These are phyloP conservation scores for Talaromyces borbonicus DNA, from an alignment of 495 filamentous ascomycete species.

Conservation along the genomic window DNA sequence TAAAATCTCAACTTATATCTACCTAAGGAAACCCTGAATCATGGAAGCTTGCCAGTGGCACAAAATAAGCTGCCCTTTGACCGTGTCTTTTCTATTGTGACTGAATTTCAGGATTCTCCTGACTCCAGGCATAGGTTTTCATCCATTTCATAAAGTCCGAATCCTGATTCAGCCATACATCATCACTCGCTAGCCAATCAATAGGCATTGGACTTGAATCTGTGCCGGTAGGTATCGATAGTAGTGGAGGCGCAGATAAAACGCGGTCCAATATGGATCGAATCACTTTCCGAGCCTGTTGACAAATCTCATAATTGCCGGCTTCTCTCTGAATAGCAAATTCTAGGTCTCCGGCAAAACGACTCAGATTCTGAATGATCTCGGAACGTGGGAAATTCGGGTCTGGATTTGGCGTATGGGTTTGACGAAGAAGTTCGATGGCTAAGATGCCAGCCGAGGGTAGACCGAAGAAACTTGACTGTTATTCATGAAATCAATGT, in stretches of 20 bases:
- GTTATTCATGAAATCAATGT: background rate
- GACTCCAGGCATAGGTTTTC: slow-evolving; percentile 4
- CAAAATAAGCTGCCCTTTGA: too few species aligned
- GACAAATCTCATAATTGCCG: slow-evolving; percentile 14
- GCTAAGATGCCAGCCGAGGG: slow-evolving; percentile 12
- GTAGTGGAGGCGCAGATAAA: background rate
- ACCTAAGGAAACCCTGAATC: too few species aligned
- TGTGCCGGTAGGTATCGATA: background rate
- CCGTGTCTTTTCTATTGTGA: too few species aligned
- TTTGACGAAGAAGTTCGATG: slow-evolving; percentile 11
- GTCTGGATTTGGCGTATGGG: background rate
- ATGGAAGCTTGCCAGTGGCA: too few species aligned
- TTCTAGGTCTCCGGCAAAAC: slow-evolving; percentile 10
- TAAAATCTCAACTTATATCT: too few species aligned
- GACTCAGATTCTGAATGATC: slow-evolving; percentile 13
- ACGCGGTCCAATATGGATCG: slow-evolving; percentile 8
- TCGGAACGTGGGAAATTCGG: slow-evolving; percentile 10
- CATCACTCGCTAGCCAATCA: slow-evolving; percentile 6
- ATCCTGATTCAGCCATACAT: slow-evolving; percentile 7
- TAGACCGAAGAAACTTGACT: slow-evolving; percentile 13
- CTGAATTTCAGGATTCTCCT: too few species aligned
- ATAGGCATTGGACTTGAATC: background rate
- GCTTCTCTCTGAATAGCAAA: slow-evolving; percentile 9
- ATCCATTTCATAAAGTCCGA: slow-evolving; percentile 7
- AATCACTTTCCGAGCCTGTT: slow-evolving; percentile 11